These are phyloP conservation scores for Debaryomyces coudertii DNA, from an alignment of 1,139 yeast species.

Conservation along the genomic window DNA sequence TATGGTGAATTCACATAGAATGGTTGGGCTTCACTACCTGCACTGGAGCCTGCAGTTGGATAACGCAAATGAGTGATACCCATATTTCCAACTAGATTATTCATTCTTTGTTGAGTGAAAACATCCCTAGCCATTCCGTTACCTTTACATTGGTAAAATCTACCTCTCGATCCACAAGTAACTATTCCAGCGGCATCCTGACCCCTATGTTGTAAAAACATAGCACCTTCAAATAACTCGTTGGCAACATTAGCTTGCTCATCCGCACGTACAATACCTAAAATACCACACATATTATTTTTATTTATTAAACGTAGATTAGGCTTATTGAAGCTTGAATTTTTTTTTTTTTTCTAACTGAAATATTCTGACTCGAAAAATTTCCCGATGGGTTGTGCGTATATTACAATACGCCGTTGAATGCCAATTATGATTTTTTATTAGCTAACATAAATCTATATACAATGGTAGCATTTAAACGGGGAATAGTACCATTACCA, in stretches of 20 bases:
- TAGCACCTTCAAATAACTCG: slow-evolving; percentile 89
- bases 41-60: slow-evolving; percentile 98
- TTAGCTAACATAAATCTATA: slow-evolving; percentile 4
- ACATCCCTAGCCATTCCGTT: slow-evolving; percentile 99
- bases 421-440: slow-evolving; percentile 7
- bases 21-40: slow-evolving; percentile 98
- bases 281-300: slow-evolving; percentile 87
- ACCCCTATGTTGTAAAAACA: slow-evolving; percentile 95
- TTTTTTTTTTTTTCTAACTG: not conserved
- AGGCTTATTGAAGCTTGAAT: not conserved
- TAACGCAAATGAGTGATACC: slow-evolving; percentile 94
- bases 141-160: slow-evolving; percentile 96
- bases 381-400: slow-evolving; percentile 7
- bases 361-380: slow-evolving; percentile 6
- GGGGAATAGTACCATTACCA: not conserved
- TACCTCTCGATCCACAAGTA: slow-evolving; percentile 92
- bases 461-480: not conserved
- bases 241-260: slow-evolving; percentile 76
- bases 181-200: slow-evolving; percentile 99
- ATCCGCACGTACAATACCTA: slow-evolving; percentile 85
- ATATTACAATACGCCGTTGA: not conserved
- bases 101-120: slow-evolving; percentile 80
- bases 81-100: slow-evolving; percentile 86
- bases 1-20: slow-evolving; percentile 97
- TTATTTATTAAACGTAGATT: not conserved